Base-by-base conservation (phyloP, 805 yeast genomes). In the Ogataea populi-albae region DNA sequence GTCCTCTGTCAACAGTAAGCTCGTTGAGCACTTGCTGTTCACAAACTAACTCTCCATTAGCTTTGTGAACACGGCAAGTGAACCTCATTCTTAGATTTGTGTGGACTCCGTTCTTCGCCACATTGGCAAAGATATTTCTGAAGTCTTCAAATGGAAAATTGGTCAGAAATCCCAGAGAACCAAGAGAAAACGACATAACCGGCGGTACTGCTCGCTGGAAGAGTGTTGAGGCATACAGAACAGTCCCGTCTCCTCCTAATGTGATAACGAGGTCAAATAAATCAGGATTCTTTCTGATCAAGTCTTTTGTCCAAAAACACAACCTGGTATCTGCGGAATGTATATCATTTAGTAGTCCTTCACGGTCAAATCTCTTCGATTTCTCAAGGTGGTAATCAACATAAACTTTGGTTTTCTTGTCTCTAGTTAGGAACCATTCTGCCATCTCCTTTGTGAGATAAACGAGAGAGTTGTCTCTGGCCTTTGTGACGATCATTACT, bases 231-330 rank as follows among this genome's bases (percentile, higher is more conserved):
- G 91, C 91, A 52, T 83, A 83, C 7, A 91, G 65, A 31, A 91
- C 96, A 0, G 98, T 93, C 6, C 98, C 98, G 55, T 93, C 98
- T 12, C 98, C 98, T 17, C 98, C 98, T 6, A 93, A 67, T 0
- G 98, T 86, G 28, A 91, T 76, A 2, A 87, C 81, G 41, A 89
- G 65, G 57, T 91, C 98, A 45, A 79, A 75, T 30, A 66, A 51
- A 23, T 72, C 69, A 3, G 76, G 69, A 59, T 31, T 55, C 32
- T 38, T 61, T 49, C 57, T 51, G 9, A 86, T 73, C 36, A 81
- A 65, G 14, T 69, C 69, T 32, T 77, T 73, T 34, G 73, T 72
- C 96, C 97, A 89, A 59, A 72, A 84, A 50, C 70, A 73, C 28
- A 85, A 60, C 28, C 69, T 59, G 29, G 68, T 57, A 30, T 57